Evolutionary conservation across 1,284 basidiomycete genomes (phyloP).

Genomic region (Naganishia liquefaciens): DNA sequence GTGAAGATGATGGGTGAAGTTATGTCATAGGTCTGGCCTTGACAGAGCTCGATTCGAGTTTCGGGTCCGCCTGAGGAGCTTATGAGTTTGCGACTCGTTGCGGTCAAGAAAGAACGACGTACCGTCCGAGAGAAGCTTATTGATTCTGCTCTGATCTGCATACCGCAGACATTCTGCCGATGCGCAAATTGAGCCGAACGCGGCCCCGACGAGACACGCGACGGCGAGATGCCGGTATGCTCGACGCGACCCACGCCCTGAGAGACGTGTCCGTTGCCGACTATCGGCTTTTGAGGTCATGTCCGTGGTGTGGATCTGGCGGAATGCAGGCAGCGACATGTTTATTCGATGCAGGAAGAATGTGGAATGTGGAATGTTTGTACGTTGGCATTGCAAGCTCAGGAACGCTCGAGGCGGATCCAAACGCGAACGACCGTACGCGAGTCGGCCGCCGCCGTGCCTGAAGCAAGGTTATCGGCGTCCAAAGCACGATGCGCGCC

Average conservation of each 20-base stretch:
- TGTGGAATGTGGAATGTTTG: too few species aligned
- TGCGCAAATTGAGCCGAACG: neutral
- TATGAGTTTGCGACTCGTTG: neutral
- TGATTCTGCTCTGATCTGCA: slow-evolving; percentile 31
- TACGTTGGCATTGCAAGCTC: too few species aligned
- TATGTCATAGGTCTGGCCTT: slow-evolving; percentile 51
- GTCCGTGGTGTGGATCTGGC: too few species aligned
- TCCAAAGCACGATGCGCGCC: too few species aligned
- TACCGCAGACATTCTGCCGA: slow-evolving; percentile 19
- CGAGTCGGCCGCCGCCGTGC: too few species aligned
- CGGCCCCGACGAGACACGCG: neutral
- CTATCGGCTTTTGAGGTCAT: neutral
- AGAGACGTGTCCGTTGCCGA: too few species aligned
- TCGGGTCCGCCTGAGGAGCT: slow-evolving; percentile 46
- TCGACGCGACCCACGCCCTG: neutral
- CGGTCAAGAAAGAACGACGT: neutral
- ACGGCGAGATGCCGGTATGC: slow-evolving; percentile 4
- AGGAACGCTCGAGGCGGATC: too few species aligned
- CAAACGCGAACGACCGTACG: too few species aligned
- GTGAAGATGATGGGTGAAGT: slow-evolving; percentile 55
- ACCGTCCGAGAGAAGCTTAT: slow-evolving; percentile 34
- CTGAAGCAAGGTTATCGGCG: too few species aligned
- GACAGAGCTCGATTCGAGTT: slow-evolving; percentile 56
- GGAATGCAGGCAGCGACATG: too few species aligned
- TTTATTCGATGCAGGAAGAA: too few species aligned